phyloP scores from a whole-genome alignment of 23 red algal genomes.

The Gracilaria vermiculophylla region DNA sequence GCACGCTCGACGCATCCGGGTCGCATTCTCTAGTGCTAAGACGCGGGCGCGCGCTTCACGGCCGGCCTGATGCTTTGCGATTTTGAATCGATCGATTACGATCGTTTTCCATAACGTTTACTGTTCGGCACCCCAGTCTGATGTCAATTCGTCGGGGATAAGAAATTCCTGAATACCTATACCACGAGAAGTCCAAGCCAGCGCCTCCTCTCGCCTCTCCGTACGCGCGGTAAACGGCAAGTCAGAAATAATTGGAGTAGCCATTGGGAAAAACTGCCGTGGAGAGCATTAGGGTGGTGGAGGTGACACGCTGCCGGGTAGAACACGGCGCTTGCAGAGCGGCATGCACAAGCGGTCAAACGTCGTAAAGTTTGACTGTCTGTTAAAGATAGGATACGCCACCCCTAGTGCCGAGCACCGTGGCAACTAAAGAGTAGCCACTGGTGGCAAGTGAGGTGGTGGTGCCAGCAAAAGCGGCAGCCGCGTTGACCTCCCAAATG shows the following conservation, averaged over 20 bases:
- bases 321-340: neutral
- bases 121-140: slow-evolving; percentile 18
- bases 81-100: slow-evolving; percentile 29
- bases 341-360: slow-evolving; percentile 26
- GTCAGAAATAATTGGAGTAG: slow-evolving; percentile 18
- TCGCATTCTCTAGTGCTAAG: slow-evolving; percentile 19
- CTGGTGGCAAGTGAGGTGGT: slow-evolving; percentile 35
- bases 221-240: slow-evolving; percentile 38
- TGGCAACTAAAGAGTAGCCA: slow-evolving; percentile 57
- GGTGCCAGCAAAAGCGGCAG: slow-evolving; percentile 59
- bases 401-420: slow-evolving; percentile 39
- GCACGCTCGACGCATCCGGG: slow-evolving; percentile 14
- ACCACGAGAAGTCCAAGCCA: slow-evolving; percentile 61
- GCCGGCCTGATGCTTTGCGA: neutral
- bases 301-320: neutral
- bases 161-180: slow-evolving; percentile 44
- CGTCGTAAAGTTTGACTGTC: slow-evolving; percentile 58
- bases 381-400: slow-evolving; percentile 57
- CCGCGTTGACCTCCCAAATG: slow-evolving; percentile 61
- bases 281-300: neutral
- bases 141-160: slow-evolving; percentile 24
- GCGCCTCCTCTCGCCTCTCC: slow-evolving; percentile 35
- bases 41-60: slow-evolving; percentile 10
- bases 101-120: slow-evolving; percentile 1
- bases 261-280: neutral